A percentile compares a stretch with the other conserved stretches of the same genome.
These are phyloP conservation scores for Cryptococcus sp. DNA, from an alignment of 1,284 basidiomycete genomes.

Conservation along the genomic window DNA sequence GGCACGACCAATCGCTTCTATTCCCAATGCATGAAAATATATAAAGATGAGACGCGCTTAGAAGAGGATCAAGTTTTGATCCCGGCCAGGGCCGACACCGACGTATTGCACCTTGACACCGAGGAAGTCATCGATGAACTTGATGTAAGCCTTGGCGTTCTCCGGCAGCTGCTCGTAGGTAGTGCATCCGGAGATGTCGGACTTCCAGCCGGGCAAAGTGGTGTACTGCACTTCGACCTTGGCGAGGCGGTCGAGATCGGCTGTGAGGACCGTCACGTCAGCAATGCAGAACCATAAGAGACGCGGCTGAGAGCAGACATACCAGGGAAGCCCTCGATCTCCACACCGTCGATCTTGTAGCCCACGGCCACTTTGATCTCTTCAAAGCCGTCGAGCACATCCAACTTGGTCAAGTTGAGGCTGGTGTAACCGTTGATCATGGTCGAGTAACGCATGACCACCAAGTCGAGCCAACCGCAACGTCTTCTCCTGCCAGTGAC, in stretches of 20 bases:
- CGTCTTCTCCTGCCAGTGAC: slow-evolving; percentile 90
- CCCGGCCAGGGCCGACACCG: slow-evolving; percentile 51
- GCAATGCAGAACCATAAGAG: neutral
- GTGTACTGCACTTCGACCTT: slow-evolving; percentile 86
- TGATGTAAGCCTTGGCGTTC: slow-evolving; percentile 83
- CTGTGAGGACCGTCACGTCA: slow-evolving; percentile 52
- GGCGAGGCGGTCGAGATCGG: slow-evolving; percentile 79
- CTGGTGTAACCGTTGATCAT: slow-evolving; percentile 94
- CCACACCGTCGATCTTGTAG: slow-evolving; percentile 77
- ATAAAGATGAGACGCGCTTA: slow-evolving; percentile 7
- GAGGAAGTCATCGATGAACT: slow-evolving; percentile 81
- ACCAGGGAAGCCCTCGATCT: slow-evolving; percentile 87
- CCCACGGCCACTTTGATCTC: slow-evolving; percentile 88
- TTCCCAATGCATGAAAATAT: neutral
- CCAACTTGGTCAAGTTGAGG: slow-evolving; percentile 95
- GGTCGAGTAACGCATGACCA: slow-evolving; percentile 89
- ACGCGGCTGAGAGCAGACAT: slow-evolving; percentile 35
- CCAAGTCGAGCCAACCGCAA: slow-evolving; percentile 96
- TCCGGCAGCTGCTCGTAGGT: slow-evolving; percentile 80
- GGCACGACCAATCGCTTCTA: neutral
- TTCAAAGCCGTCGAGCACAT: slow-evolving; percentile 80
- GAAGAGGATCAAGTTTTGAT: slow-evolving; percentile 47
- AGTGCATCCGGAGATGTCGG: slow-evolving; percentile 68
- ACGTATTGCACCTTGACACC: slow-evolving; percentile 71
- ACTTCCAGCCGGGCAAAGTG: slow-evolving; percentile 90